These are phyloP conservation scores for Globisporangium parvum DNA, from an alignment of 352 stramenopile species.

Conservation along the genomic window DNA sequence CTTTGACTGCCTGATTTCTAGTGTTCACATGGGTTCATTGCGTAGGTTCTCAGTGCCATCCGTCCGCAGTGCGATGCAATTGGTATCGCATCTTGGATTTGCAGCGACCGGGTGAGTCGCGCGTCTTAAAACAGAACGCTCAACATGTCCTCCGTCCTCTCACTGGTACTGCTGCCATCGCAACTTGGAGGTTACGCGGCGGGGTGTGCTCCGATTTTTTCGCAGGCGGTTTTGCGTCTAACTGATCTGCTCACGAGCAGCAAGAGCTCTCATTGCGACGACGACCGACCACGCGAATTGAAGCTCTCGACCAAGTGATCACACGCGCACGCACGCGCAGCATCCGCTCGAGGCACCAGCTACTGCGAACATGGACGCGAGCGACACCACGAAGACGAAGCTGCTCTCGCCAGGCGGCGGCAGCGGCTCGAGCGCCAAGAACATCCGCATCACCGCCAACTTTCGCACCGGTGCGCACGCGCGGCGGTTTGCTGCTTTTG, in stretches of 20 bases:
- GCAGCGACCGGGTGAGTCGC: not conserved
- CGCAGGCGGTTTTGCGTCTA: not conserved
- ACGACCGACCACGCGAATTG: too few relatives aligned
- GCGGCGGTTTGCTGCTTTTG: not conserved
- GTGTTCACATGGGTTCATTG: not conserved
- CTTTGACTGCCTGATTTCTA: not conserved
- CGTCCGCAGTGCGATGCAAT: not conserved
- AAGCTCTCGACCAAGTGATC: not conserved
- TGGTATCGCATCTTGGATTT: not conserved
- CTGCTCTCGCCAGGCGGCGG: conserved; percentile 8
- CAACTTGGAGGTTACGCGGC: not conserved
- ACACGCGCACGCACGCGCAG: not conserved
- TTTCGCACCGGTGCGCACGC: conserved; percentile 44
- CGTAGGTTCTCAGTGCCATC: not conserved
- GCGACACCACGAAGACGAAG: conserved; percentile 9
- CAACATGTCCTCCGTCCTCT: not conserved
- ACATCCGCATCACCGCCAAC: conserved; percentile 44
- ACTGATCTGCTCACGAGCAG: not conserved
- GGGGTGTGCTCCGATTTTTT: not conserved
- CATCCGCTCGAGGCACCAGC: not conserved
- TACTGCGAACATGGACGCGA: conserved; percentile 1
- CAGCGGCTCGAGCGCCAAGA: conserved; percentile 8
- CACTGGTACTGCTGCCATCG: not conserved
- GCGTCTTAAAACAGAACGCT: too few relatives aligned
- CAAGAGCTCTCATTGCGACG: not conserved